Base-by-base conservation (phyloP, 208 protist species). In the Trypanosoma melophagium region DNA sequence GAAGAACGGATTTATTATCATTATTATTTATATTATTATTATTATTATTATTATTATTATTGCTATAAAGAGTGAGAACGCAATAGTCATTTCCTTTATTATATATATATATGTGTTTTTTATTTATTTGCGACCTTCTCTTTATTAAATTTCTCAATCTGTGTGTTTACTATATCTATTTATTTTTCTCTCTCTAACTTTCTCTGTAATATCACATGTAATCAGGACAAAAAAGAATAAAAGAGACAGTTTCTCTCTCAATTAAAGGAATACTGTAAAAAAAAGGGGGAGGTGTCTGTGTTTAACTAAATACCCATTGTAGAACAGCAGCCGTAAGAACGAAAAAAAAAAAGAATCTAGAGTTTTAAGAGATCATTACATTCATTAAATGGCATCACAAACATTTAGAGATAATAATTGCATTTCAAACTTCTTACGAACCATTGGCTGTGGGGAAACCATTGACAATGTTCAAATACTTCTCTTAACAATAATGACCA, bases 101-200 rank as follows among this genome's bases (percentile, higher is more conserved):
- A 35, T 7, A 3, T 72, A 16, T 63, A 17, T 57, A 13, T 57
- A 24, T 67, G n/a, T 58, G n/a, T 66, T 3, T 31, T 67, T 13
- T 58, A 4, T 66, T 3, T 31, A 28, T 63, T 42, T 24, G 8
- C 55, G 8, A 16, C 49, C 41, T 41, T 24, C 19, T 38, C 19
- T 31, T 41, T 66, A 2, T 59, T 44, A 35, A 24, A 50, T 69
- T 67, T 54, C 51, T 58, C 66, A 53, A 61, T 63, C 31, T 35
- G 60, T 50, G 24, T 45, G 69, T 60, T 38, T 38, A 12, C 42
- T 44, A 35, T 69, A 35, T 60, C 51, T 66, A 53, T 67, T 64
- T 38, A 17, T 69, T 41, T 44, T 35, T 76, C 9, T 69, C 17
- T 69, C 28, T 75, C 19, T 69, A 8, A 7, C 61, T 55, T 42